Conservation (phyloP, 2,329 filamentous ascomycete species). For the Epichloe baconii region DNA sequence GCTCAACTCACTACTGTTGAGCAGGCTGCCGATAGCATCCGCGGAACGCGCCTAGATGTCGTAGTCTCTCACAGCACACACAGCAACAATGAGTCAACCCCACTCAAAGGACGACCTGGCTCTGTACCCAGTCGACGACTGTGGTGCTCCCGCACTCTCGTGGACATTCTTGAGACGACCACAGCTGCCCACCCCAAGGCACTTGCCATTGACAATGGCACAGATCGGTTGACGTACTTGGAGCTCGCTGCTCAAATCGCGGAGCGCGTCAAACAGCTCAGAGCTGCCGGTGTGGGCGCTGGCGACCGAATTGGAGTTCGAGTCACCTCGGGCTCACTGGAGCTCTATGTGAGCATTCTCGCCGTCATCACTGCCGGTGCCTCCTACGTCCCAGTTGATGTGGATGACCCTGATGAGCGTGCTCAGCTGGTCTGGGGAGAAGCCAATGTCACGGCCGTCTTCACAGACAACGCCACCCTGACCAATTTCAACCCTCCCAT, state of each 20-base stretch:
- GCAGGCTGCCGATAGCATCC: neutral
- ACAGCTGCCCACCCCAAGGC: conserved; percentile 4
- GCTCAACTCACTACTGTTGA: neutral
- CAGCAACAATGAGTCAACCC: conserved; percentile 2
- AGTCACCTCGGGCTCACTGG: conserved; percentile 9
- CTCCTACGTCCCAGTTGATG: conserved; percentile 12
- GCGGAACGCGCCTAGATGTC: neutral
- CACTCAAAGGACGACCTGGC: conserved; percentile 3
- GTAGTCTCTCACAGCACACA: neutral
- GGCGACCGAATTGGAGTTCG: conserved; percentile 11
- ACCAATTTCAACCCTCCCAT: conserved; percentile 2
- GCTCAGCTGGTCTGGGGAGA: conserved; percentile 11
- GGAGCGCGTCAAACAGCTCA: conserved; percentile 3
- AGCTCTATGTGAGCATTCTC: conserved; percentile 11
- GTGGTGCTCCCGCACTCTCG: conserved; percentile 7
- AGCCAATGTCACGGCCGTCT: conserved; percentile 8
- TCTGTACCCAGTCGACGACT: conserved; percentile 5
- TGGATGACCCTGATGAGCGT: conserved; percentile 12
- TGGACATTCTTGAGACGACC: conserved; percentile 10
- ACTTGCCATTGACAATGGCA: conserved; percentile 9
- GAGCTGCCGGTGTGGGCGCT: conserved; percentile 6
- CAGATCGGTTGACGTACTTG: conserved; percentile 5
- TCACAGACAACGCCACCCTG: conserved; percentile 9
- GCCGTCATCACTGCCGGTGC: conserved; percentile 9
- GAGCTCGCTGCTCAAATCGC: conserved; percentile 5